A percentile compares a stretch with the other conserved stretches of the same genome.
These are phyloP conservation scores for Rosa chinensis DNA, from an alignment of 306 rosid species.

Conservation along the genomic window DNA sequence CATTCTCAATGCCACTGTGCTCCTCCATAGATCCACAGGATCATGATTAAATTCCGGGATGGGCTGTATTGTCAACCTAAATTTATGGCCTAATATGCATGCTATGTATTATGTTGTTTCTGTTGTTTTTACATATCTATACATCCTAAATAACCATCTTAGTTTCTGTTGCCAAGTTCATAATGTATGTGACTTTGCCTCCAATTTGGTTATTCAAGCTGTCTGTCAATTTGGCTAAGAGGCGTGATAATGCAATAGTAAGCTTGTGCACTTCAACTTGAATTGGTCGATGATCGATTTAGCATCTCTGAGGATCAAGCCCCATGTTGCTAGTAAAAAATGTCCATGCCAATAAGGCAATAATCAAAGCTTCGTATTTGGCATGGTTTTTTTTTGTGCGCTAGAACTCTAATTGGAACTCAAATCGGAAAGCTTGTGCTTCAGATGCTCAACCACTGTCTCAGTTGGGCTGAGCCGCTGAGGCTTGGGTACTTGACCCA, in stretches of 20 bases:
- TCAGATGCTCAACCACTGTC: no score
- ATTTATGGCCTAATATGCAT: background rate
- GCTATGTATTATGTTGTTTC: background rate
- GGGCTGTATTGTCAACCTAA: background rate
- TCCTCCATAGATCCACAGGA: background rate
- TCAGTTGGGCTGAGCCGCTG: no score
- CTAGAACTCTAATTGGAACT: no score
- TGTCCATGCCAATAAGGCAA: no score
- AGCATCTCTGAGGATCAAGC: background rate
- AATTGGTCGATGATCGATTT: no score
- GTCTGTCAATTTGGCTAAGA: background rate
- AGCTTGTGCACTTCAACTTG: background rate
- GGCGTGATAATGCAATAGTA: background rate
- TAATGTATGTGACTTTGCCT: background rate
- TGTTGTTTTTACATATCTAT: no score
- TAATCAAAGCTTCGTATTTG: no score
- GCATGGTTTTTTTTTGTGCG: no score
- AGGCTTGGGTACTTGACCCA: no score
- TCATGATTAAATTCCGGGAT: background rate
- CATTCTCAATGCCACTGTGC: background rate
- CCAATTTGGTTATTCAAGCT: background rate
- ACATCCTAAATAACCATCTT: no score
- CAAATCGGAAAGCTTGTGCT: no score
- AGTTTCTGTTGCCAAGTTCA: background rate
- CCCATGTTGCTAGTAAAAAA: no score